A percentile compares a stretch with the other conserved stretches of the same genome.
Evolutionary conservation across 371 early-diverging fungal species (phyloP).

Genomic region (Batkoa obscura): DNA sequence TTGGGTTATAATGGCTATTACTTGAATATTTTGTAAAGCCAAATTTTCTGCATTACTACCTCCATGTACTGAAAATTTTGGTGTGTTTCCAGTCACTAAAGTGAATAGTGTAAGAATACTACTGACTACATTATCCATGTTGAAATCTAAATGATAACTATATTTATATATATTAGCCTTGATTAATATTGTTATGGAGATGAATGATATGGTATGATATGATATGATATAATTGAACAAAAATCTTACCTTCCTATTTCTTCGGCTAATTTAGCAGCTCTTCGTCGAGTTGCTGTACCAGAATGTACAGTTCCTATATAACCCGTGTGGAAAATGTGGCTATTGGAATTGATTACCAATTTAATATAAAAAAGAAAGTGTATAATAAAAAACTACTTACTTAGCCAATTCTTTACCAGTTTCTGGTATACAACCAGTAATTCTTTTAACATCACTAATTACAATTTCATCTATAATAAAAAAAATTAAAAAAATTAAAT

Average conservation of each 20-base stretch:
- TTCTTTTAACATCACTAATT: slow-evolving; percentile 47
- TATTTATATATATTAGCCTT: not conserved
- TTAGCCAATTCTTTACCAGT: slow-evolving; percentile 65
- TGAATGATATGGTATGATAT: not conserved
- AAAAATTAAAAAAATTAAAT: not conserved
- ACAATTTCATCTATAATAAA: slow-evolving; percentile 33
- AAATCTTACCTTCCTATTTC: slow-evolving; percentile 47
- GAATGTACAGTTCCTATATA: slow-evolving; percentile 93
- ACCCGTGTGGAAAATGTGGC: slow-evolving; percentile 77
- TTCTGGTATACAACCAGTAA: slow-evolving; percentile 55
- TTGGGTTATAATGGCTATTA: too few species aligned
- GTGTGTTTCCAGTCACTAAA: slow-evolving; percentile 55
- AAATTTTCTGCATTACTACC: slow-evolving; percentile 75
- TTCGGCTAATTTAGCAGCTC: slow-evolving; percentile 62
- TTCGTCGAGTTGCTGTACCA: slow-evolving; percentile 54
- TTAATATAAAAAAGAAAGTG: not conserved
- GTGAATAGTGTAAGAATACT: slow-evolving; percentile 57
- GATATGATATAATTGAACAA: not conserved
- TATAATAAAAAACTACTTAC: slow-evolving; percentile 11
- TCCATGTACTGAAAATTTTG: slow-evolving; percentile 66
- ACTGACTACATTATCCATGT: slow-evolving; percentile 68
- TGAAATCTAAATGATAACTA: slow-evolving; percentile 72
- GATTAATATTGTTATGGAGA: too few species aligned
- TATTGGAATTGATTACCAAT: slow-evolving; percentile 5
- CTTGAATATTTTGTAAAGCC: slow-evolving; percentile 92